Evolutionary conservation across 805 yeast genomes (phyloP), one percentile per base, ranked within the genome.

Genomic region (Starmerella stellata): DNA sequence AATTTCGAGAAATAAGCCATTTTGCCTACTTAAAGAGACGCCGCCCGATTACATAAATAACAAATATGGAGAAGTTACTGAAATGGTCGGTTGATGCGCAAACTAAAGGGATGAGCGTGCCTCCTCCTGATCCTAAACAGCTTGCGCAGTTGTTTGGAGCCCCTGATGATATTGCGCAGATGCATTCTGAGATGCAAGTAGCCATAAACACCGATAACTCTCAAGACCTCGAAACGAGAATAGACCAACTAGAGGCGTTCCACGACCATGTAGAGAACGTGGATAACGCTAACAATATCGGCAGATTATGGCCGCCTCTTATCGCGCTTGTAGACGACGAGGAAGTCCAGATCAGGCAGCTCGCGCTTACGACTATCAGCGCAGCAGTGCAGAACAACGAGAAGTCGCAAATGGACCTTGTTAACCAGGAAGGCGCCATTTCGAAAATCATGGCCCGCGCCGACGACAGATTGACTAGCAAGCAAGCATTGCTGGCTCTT

Each of bases 201-300:
- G 71, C 78, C 4, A 69, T 71, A 35, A 72, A 73, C 3, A 15
- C 25, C 25, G 25, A 15, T 5, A 15, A 5, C 16, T 5, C 9
- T 15, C 8, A 7, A 7, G 68, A 68, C 5, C 49, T 69, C 18
- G 87, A 78, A 30, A 66, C 67, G 49, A 78, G 77, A 49, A 63
- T 75, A 37, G 69, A 70, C 7, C 93, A 95, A 0, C 69, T 83
- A 43, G 95, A 87, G 47, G 81, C 82, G 55, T 78, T 87, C 52
- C 95, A 87, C 56, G 82, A 85, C 87, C 63, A 87, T 37, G 76
- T 90, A 36, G 96, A 87, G 54, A 83, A 83, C 52, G 59, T 87
- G 43, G 96, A 90, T 57, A 90, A 90, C 56, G 96, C 96, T 19
- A 85, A 87, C 59, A 82, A 82, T 52, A 75, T 87, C 47, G 87